Conservation (phyloP, 2,329 filamentous ascomycete species). For the Xylariaceae sp. region DNA sequence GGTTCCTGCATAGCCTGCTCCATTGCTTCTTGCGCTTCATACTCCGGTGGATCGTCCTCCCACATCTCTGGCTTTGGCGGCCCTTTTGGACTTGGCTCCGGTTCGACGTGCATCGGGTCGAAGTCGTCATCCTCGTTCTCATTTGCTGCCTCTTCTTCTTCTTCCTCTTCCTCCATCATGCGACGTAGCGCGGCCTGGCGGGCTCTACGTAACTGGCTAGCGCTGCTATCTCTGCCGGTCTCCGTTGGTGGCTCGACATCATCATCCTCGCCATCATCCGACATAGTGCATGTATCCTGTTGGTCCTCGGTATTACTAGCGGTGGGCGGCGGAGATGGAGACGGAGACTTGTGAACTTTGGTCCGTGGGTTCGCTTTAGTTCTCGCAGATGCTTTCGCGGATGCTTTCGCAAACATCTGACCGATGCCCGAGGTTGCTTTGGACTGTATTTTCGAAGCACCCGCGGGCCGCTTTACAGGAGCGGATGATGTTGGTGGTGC, state of each 20-base stretch:
- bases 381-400: slow-evolving; percentile 30
- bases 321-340: slow-evolving; percentile 11
- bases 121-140: slow-evolving; percentile 25
- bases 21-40: too few species aligned
- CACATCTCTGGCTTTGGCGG: not conserved
- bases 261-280: slow-evolving; percentile 34
- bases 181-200: slow-evolving; percentile 30
- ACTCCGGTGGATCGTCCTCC: slow-evolving; percentile 3
- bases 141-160: slow-evolving; percentile 21
- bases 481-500: slow-evolving; percentile 25
- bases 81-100: slow-evolving; percentile 9
- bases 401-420: slow-evolving; percentile 34
- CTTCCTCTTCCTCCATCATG: slow-evolving; percentile 35
- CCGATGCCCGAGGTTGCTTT: slow-evolving; percentile 32
- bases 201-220: slow-evolving; percentile 25
- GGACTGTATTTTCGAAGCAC: slow-evolving; percentile 43
- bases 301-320: slow-evolving; percentile 22
- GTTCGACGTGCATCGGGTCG: slow-evolving; percentile 23
- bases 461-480: slow-evolving; percentile 37
- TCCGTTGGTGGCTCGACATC: slow-evolving; percentile 26
- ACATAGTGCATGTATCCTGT: slow-evolving; percentile 21
- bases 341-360: slow-evolving; percentile 13
- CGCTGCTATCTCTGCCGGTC: slow-evolving; percentile 23
- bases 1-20: slow-evolving; percentile 21
- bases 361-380: slow-evolving; percentile 28